Base-by-base conservation (phyloP, 768 basidiomycete genomes). In the Leccinellum luteum region DNA sequence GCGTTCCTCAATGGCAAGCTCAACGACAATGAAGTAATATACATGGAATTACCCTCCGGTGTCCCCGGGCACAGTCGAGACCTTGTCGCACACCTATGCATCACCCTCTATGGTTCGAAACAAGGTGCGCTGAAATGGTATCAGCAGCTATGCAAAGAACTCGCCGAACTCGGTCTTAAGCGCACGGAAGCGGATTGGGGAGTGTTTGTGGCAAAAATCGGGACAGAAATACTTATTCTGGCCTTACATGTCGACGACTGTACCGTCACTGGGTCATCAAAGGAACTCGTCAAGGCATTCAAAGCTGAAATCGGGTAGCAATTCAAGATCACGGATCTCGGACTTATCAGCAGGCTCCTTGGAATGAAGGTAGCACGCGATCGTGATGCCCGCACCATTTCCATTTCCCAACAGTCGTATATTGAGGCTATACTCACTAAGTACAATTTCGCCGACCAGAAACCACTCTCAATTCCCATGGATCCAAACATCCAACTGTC, bases 381-480 rank as follows among this genome's bases (percentile, higher is more conserved):
- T 47, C 2, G 27, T 0, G 10, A 57, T 0, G 14, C 14, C 0
- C 14, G 6, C 23, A 43, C 49, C 13, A 48, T 63, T 3, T n/a
- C 59, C 1, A 41, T 62, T 0, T 55, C 27, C 1, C 58, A 60
- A 30, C 1, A 17, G 0, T 31, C 66, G 0, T 79, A 77, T 59
- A 66, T 77, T 41, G 60, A 72, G 5, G 43, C 52, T 1, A 66
- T 76, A 49, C 52, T 77, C 44, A 8, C n/a, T 0, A 61, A 60
- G 3, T 77, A 74, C 57, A 61, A 64, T 10, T 66, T 75, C 23
- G 52, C 60, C 0, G 58, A 70, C 0, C 32, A 61, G 7, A 67
- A 71, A 8, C 63, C 70, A 0, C 58, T 73, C 38, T 57, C 60
- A 0, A 72, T 64, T 1, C 74, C 73, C 0, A 73, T 77, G 69